Percentiles rank a stretch among this genome's conserved stretches.
Evolutionary conservation across 1,284 basidiomycete genomes (phyloP).

Genomic region (Apiotrichum sp.): DNA sequence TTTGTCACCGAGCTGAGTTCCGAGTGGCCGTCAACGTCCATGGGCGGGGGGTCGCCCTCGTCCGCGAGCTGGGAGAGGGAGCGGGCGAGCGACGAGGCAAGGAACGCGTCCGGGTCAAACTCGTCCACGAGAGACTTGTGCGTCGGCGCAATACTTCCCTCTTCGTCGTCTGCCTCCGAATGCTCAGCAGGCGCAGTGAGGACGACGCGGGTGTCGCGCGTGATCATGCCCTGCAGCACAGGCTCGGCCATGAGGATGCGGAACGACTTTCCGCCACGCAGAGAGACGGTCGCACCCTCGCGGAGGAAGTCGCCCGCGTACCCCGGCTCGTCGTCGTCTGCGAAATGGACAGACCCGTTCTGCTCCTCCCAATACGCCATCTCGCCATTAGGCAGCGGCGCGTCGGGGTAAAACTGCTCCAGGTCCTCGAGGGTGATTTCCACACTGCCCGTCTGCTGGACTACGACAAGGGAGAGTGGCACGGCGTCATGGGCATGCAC

Average conservation of each 20-base stretch:
- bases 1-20: slow-evolving; percentile 17
- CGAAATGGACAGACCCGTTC: slow-evolving; percentile 11
- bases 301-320: slow-evolving; percentile 13
- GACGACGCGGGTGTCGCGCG: slow-evolving; percentile 55
- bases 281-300: slow-evolving; percentile 7
- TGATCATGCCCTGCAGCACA: slow-evolving; percentile 62
- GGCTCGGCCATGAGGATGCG: slow-evolving; percentile 55
- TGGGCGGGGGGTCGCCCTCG: slow-evolving; percentile 18
- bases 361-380: background rate
- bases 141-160: slow-evolving; percentile 25
- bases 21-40: slow-evolving; percentile 15
- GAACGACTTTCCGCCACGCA: slow-evolving; percentile 17
- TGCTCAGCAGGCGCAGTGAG: slow-evolving; percentile 39
- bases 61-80: slow-evolving; percentile 26
- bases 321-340: slow-evolving; percentile 6
- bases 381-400: background rate
- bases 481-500: slow-evolving; percentile 32
- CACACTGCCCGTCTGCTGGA: slow-evolving; percentile 28
- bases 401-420: slow-evolving; percentile 11
- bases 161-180: slow-evolving; percentile 3
- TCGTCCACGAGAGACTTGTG: slow-evolving; percentile 28
- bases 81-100: slow-evolving; percentile 12
- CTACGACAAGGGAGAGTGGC: slow-evolving; percentile 34
- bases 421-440: slow-evolving; percentile 23
- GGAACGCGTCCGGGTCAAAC: slow-evolving; percentile 34